Conservation (phyloP, 2,329 filamentous ascomycete genomes). For the Colletotrichum chrysophilum region DNA sequence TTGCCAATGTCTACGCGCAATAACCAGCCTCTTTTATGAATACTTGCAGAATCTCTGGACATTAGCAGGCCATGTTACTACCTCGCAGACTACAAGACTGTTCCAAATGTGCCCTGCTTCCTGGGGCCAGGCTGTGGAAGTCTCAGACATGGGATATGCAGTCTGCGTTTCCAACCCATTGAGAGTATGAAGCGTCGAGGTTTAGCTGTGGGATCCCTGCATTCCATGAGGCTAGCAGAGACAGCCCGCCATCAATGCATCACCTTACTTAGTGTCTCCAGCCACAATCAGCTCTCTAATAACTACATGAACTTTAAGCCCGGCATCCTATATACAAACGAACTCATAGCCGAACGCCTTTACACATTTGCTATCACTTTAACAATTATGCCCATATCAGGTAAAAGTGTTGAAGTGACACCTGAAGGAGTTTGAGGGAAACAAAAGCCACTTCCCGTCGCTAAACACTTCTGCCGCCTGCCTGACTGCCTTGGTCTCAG, state of each 20-base stretch:
- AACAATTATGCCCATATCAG: background rate
- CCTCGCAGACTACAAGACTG: background rate
- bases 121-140: background rate
- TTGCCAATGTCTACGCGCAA: background rate
- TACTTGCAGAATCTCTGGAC: background rate
- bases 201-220: background rate
- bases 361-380: fast-evolving
- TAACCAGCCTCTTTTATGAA: background rate
- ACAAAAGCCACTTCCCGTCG: background rate
- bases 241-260: background rate
- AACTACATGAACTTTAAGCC: fast-evolving
- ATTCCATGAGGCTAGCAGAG: background rate
- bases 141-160: background rate
- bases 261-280: background rate
- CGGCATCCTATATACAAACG: fast-evolving
- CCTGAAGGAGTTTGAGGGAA: background rate
- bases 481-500: background rate
- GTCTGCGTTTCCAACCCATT: background rate
- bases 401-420: background rate
- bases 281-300: background rate
- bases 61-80: background rate
- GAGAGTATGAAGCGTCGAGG: background rate
- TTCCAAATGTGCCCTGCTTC: background rate
- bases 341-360: fast-evolving
- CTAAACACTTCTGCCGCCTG: background rate